These are phyloP conservation scores for Artomyces pyxidatus DNA, from an alignment of 768 basidiomycete genomes.

Conservation along the genomic window DNA sequence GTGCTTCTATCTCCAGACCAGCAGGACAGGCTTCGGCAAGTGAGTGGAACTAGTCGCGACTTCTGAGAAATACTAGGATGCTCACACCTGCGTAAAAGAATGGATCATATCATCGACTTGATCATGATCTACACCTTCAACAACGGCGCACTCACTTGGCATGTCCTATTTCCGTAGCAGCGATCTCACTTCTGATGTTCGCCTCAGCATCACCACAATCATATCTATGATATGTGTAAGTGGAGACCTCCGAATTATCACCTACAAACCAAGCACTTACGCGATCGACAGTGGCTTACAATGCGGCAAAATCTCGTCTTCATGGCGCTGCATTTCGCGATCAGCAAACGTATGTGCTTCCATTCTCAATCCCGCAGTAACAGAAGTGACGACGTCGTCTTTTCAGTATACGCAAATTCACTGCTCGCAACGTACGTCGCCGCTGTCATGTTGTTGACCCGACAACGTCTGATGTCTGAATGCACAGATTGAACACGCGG, in stretches of 20 bases:
- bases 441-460: neutral
- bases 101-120: conserved; percentile 13
- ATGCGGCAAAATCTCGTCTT: conserved; percentile 13
- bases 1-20: conserved; percentile 16
- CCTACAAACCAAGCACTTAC: too few relatives aligned
- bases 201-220: conserved; percentile 11
- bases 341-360: conserved; percentile 12
- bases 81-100: conserved; percentile 1
- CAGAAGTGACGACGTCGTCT: too few relatives aligned
- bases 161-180: neutral
- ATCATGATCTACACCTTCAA: conserved; percentile 17
- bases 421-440: conserved; percentile 14
- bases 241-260: too few relatives aligned
- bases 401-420: conserved; percentile 15
- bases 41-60: neutral
- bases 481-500: conserved; percentile 13
- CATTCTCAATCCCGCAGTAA: neutral
- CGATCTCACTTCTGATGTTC: neutral
- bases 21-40: conserved; percentile 14
- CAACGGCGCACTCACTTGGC: conserved; percentile 17
- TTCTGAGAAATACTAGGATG: neutral
- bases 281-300: conserved; percentile 10
- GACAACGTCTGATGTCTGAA: neutral
- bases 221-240: conserved; percentile 14
- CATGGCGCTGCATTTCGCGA: conserved; percentile 15